Evolutionary conservation across 305 asterid genomes (phyloP), one percentile per base, ranked within the genome.

Genomic region (Salvia sclarea): DNA sequence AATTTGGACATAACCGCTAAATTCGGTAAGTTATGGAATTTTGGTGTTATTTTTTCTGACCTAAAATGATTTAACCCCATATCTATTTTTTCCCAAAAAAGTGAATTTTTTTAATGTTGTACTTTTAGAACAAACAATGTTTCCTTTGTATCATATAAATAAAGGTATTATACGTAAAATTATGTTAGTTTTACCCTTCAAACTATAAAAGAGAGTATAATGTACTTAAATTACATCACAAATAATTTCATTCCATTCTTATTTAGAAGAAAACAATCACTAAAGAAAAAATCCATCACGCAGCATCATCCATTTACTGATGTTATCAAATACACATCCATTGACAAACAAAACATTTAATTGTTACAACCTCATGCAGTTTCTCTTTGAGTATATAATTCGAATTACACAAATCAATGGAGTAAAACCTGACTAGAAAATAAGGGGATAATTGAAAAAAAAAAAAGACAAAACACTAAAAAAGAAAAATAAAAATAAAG

Each of bases 371-470:
- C 50, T 54, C 44, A 61, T 17, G 64, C 67, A 18, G 31, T 50
- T 50, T 68, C 41, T 53, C 38, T 6, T 6, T 6, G 20, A 25
- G 60, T 61, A 17, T 68, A 69, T 76, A 64, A 61, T 49, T 66
- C 64, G 76, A 70, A 76, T 72, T 79, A 82, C 87, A 82, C 57
- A 72, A 79, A 75, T 71, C 75, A 74, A 82, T 64, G 69, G 41
- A 61, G 75, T 70, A 78, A 82, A 82, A 71, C 78, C 87, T 74
- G 71, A 70, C 77, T 37, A 84, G 49, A 53, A 66, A 50, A 49
- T 21, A 59, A 37, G 31, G 62, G 60, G 61, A 45, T 40, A 20
- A 22, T 9, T 16, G 9, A 18, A 17, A 2, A 25, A 13, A 13
- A 37, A 24, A 33, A 18, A 56, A 47, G 56, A 12, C 1, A 0